These are phyloP conservation scores for Fusarium nelsonii DNA, from an alignment of 2,329 filamentous ascomycete genomes.

Conservation along the genomic window DNA sequence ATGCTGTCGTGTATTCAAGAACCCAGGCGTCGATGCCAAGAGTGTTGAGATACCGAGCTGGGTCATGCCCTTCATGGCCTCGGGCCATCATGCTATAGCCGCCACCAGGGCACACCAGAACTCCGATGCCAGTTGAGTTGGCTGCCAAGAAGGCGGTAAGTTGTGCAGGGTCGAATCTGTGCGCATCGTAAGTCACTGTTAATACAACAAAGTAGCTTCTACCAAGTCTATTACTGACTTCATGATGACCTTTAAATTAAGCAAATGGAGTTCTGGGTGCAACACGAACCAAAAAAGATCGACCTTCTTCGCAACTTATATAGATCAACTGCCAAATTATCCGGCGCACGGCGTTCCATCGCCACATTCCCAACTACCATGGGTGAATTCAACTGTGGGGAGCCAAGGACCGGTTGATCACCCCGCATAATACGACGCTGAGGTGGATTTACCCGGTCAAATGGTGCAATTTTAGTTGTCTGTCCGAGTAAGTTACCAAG, in stretches of 20 bases:
- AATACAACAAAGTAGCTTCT: background rate
- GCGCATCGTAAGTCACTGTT: background rate
- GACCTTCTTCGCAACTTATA: background rate
- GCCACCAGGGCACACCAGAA: constrained; percentile 29
- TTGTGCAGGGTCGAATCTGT: constrained; percentile 15
- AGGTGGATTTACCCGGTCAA: constrained; percentile 8
- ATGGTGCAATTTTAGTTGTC: background rate
- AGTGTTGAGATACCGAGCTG: constrained; percentile 28
- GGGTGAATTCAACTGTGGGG: constrained; percentile 19
- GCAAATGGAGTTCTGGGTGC: background rate
- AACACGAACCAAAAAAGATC: fast-evolving
- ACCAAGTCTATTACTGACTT: background rate
- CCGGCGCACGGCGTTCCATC: background rate
- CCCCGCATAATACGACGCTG: constrained; percentile 8
- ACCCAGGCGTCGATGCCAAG: constrained; percentile 41
- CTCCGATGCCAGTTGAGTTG: constrained; percentile 29
- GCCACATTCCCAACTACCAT: background rate
- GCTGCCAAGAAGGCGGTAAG: constrained; percentile 20
- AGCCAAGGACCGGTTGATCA: background rate
- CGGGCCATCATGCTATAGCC: constrained; percentile 26
- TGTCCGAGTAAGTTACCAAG: background rate
- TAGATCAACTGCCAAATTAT: background rate
- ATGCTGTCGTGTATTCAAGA: constrained; percentile 29
- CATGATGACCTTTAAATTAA: background rate
- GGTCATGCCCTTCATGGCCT: constrained; percentile 25